Percentiles rank a stretch among this genome's conserved stretches.
These are phyloP conservation scores for Alloascoidea hylecoeti DNA, from an alignment of 805 yeast species.

Conservation along the genomic window DNA sequence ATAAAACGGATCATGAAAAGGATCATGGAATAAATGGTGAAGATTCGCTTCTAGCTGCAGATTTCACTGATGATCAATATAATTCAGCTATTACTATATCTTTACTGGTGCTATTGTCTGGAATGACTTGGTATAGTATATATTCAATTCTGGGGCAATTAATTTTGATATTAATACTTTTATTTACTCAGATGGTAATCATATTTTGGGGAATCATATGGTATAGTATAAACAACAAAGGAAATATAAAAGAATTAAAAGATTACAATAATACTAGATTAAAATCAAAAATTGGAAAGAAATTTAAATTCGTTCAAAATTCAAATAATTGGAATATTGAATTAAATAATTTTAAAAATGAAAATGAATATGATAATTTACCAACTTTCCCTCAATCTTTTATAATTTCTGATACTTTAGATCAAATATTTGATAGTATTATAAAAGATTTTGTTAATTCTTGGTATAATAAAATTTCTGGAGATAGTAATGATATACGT, in stretches of 20 bases:
- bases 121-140: neutral
- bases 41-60: no score
- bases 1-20: no score
- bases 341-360: neutral
- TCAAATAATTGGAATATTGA: neutral
- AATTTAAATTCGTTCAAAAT: neutral
- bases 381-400: conserved; percentile 31
- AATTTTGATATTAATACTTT: neutral
- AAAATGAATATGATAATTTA: conserved; percentile 5
- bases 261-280: neutral
- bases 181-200: neutral
- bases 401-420: conserved; percentile 35
- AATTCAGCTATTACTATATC: neutral
- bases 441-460: conserved; percentile 36
- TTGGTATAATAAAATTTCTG: conserved; percentile 39
- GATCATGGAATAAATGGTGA: no score
- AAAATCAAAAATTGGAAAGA: neutral
- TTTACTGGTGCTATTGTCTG: neutral
- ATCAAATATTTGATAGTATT: conserved; percentile 32
- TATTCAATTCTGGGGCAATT: neutral
- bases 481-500: conserved; percentile 15
- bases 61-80: no score
- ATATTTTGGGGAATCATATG: neutral
- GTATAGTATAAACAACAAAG: neutral
- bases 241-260: neutral